Percentiles rank a stretch among this genome's conserved stretches.
Evolutionary conservation across 2,329 filamentous ascomycete genomes (phyloP).

Genomic region (Pleurostoma richardsiae): DNA sequence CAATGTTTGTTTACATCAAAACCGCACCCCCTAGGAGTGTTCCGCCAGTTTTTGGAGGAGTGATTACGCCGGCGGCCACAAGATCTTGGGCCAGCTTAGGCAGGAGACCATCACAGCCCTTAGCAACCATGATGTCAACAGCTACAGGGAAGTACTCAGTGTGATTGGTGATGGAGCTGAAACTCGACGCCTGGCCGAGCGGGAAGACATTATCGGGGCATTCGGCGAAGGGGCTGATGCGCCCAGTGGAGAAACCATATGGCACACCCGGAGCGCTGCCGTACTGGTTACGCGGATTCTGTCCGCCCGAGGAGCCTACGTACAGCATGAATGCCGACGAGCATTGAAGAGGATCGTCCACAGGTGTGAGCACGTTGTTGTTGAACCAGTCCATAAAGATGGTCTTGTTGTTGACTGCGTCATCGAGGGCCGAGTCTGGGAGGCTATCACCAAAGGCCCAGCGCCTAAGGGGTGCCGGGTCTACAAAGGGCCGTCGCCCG

Average conservation of each 20-base stretch:
- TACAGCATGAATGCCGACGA: conserved; percentile 45
- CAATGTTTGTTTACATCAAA: conserved; percentile 7
- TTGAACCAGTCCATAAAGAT: conserved; percentile 42
- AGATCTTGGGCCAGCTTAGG: conserved; percentile 48
- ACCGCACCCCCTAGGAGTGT: conserved; percentile 18
- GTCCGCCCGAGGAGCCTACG: conserved; percentile 20
- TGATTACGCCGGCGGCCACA: conserved; percentile 40
- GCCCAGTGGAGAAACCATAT: conserved; percentile 34
- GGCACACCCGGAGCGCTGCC: conserved; percentile 35
- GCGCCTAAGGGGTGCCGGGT: conserved; percentile 26
- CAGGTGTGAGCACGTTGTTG: conserved; percentile 32
- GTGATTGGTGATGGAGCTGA: conserved; percentile 34
- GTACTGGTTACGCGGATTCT: conserved; percentile 27
- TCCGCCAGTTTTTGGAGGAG: conserved; percentile 34
- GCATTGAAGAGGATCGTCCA: conserved; percentile 32
- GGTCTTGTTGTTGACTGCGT: conserved; percentile 44
- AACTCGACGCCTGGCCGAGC: conserved; percentile 29
- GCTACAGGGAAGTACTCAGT: conserved; percentile 50
- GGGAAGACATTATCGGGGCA: conserved; percentile 36
- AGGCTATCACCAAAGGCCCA: conserved; percentile 28
- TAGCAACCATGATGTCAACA: conserved; percentile 51
- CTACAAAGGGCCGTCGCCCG: conserved; percentile 28
- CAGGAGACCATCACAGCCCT: conserved; percentile 56
- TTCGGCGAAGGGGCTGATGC: conserved; percentile 27
- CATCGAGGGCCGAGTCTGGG: conserved; percentile 17